Evolutionary conservation across 768 basidiomycete species (phyloP), one percentile per base, ranked within the genome.

Genomic region (Lactarius pseudohatsudake): DNA sequence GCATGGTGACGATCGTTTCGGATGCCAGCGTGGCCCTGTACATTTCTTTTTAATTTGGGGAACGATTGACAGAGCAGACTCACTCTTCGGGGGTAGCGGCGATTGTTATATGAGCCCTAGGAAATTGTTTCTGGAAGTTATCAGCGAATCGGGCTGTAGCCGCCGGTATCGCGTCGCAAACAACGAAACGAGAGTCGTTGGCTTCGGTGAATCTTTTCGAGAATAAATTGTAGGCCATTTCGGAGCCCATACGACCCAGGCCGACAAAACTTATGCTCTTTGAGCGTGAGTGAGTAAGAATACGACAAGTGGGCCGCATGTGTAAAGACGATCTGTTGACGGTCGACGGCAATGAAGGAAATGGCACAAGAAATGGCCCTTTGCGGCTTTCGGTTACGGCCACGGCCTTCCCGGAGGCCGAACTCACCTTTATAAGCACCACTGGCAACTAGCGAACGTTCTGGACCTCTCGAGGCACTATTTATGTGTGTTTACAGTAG

Each of bases 151-250:
- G 72, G 28, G 76, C 74, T 3, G 90, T 82, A 36, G 81, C 82
- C 16, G 86, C 86, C 30, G 84, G 81, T 58, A 87, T 74, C 13
- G 88, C 87, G 74, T 96, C 93, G 76, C 90, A 95, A 38, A 96
- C 85, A 22, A 91, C 82, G 72, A 94, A 92, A 30, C 76, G 82
- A 54, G 84, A 43, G 16, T 86, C 82, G n/a, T 75, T 68, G 45
- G 79, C 76, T 53, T 84, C 77, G n/a, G 81, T 79, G 65, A 85
- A 78, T 69, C 83, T 83, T 75, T 91, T 92, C 0, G 87, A 87
- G 79, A 94, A 92, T 59, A 94, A 83, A 76, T 95, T 95, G 76
- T 81, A 83, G 16, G 86, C 84, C 94, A 95, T 95, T 75, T 92
- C 88, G 54, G 85, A 86, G 50, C 93, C 93, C 93, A 96, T 95